phyloP scores from a whole-genome alignment of 2,329 filamentous ascomycete genomes.

The Chaetothyriales sp. region DNA sequence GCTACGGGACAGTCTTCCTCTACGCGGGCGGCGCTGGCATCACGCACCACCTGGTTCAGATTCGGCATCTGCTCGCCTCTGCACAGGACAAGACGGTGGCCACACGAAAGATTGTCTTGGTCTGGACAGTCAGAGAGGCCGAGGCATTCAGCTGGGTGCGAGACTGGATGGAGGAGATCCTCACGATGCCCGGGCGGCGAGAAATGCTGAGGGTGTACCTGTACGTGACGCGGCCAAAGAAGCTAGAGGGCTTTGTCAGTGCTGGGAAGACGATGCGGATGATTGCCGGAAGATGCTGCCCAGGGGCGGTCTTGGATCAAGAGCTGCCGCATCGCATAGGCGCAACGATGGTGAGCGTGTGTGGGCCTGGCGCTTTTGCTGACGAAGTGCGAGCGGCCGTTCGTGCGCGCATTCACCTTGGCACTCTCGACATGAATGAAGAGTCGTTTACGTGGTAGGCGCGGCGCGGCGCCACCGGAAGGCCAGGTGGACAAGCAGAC shows the following conservation, averaged over 20 bases:
- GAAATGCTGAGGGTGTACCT: slow-evolving; percentile 48
- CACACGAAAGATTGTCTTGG: slow-evolving; percentile 45
- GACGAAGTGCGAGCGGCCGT: slow-evolving; percentile 47
- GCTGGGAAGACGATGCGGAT: slow-evolving; percentile 48
- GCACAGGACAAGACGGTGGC: slow-evolving; percentile 40
- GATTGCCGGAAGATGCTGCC: slow-evolving; percentile 46
- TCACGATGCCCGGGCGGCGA: slow-evolving; percentile 44
- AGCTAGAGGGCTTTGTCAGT: slow-evolving; percentile 37
- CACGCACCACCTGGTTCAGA: slow-evolving; percentile 50
- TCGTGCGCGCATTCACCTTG: slow-evolving; percentile 36
- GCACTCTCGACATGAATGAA: slow-evolving; percentile 48
- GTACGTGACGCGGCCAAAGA: slow-evolving; percentile 47
- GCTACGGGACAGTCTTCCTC: slow-evolving; percentile 51
- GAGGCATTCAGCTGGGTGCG: slow-evolving; percentile 52
- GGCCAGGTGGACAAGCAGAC: too few relatives aligned
- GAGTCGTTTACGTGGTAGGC: slow-evolving; percentile 52
- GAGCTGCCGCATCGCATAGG: slow-evolving; percentile 43
- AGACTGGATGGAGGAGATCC: slow-evolving; percentile 52
- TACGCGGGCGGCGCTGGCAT: slow-evolving; percentile 55
- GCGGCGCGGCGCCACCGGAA: background rate
- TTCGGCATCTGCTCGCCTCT: slow-evolving; percentile 44
- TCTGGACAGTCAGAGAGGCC: slow-evolving; percentile 49
- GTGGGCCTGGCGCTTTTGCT: slow-evolving; percentile 49
- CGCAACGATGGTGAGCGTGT: slow-evolving; percentile 48
- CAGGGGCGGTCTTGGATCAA: slow-evolving; percentile 42